Conservation (phyloP, 495 filamentous ascomycete genomes). For the Hypoxylon intermedium region DNA sequence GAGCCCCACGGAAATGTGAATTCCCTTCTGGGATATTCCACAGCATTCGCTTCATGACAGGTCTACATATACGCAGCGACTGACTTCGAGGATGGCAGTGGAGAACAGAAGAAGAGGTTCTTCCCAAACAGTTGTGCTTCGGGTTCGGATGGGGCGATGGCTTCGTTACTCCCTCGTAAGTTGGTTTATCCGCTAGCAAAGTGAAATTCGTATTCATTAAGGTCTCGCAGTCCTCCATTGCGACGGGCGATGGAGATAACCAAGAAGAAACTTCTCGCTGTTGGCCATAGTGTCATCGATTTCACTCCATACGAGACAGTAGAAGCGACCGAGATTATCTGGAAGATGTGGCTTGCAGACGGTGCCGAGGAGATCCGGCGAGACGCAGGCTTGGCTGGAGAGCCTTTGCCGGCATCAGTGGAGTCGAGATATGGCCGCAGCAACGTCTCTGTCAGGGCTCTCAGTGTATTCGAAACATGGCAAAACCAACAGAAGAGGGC, state of each 20-base stretch:
- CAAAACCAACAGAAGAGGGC: constrained; percentile 14
- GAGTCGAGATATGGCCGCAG: constrained; percentile 38
- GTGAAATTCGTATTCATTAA: neutral
- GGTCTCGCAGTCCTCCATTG: constrained; percentile 7
- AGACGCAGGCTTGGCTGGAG: constrained; percentile 61
- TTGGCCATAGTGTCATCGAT: constrained; percentile 18
- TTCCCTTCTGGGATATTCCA: no score
- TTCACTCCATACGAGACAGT: constrained; percentile 4
- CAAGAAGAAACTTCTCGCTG: constrained; percentile 6
- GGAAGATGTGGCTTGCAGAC: constrained; percentile 53
- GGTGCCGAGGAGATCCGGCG: constrained; percentile 55
- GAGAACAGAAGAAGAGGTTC: constrained; percentile 12
- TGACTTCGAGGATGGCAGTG: neutral
- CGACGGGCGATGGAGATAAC: constrained; percentile 18
- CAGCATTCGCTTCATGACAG: neutral
- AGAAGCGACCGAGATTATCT: constrained; percentile 10
- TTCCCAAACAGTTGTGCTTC: constrained; percentile 13
- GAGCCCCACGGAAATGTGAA: neutral
- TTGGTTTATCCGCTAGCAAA: neutral
- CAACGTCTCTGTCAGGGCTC: constrained; percentile 1
- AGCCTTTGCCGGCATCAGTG: constrained; percentile 53
- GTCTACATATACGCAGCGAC: neutral
- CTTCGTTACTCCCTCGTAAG: constrained; percentile 15
- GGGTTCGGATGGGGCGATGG: constrained; percentile 12
- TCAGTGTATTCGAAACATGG: constrained; percentile 13